Evolutionary conservation across 805 yeast species (phyloP), one percentile per base, ranked within the genome.

Genomic region (Saccharomyces eubayanus): DNA sequence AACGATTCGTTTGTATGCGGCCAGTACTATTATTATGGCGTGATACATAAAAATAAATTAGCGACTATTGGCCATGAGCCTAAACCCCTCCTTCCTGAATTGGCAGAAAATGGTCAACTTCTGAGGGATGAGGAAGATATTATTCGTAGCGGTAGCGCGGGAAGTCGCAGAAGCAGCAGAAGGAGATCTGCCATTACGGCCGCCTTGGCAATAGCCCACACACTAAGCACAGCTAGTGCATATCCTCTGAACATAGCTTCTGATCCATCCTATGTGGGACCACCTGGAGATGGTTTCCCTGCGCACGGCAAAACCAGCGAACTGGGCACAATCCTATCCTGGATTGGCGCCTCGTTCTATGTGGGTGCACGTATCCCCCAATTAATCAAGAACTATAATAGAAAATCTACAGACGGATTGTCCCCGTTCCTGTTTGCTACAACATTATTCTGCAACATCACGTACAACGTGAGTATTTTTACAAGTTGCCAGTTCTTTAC

Each of bases 381-480:
- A 65, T 73, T 91, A 50, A 72, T 78, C 64, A 89, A 87, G 67
- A 91, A 91, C 70, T 84, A 81, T 66, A 61, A 73, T 51, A 75
- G 96, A 43, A 87, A 87, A 65, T 87, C 96, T 0, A 94, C 95
- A 0, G 84, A 85, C 31, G 97, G 97, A 2, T 75, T 90, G 2
- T 87, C 97, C 1, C 89, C 95, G 24, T 69, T 87, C 47, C 74
- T 90, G 27, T 91, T 91, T 67, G 80, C 80, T 10, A 81, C 92
- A 20, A 96, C 97, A 0, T 73, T 91, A 47, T 52, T 81, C 27
- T 96, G 96, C 3, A 92, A 92, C 68, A 59, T 83, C 40, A 79
- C 89, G 1, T 91, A 92, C 68, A 81, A 94, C 0, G 60, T 81
- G 6, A 86, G 96, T 6, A 89, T 92, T 28, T 60, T 90, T 46